Evolutionary conservation across 768 basidiomycete genomes (phyloP).

Genomic region (Russula abietina): DNA sequence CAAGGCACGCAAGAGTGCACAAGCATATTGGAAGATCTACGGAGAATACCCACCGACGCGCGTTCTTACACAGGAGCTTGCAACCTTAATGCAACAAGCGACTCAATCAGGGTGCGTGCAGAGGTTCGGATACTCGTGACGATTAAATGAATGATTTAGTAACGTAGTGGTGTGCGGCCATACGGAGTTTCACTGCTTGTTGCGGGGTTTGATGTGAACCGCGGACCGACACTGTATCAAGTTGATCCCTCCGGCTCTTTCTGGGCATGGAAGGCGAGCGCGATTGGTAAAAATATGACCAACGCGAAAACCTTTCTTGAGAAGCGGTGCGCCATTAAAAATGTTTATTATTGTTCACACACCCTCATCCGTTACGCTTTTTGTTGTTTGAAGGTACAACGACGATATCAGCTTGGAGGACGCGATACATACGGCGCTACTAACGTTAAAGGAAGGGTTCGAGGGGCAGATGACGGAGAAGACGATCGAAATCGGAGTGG

Average conservation of each 20-base stretch:
- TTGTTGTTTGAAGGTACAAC: conserved; percentile 78
- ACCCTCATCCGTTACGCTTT: not conserved
- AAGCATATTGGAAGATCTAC: conserved; percentile 99
- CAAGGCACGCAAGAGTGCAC: conserved; percentile 94
- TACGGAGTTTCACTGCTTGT: conserved; percentile 96
- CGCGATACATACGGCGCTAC: conserved; percentile 95
- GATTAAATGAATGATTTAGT: not conserved
- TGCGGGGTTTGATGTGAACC: conserved; percentile 90
- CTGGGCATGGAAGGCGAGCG: conserved; percentile 99
- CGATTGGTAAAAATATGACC: conserved; percentile 99
- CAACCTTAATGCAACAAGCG: conserved; percentile 97
- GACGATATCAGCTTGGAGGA: conserved; percentile 99
- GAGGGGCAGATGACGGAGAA: conserved; percentile 99
- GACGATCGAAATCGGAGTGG: conserved; percentile 97
- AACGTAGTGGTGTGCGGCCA: conserved; percentile 87
- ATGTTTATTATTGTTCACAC: conserved; percentile 21
- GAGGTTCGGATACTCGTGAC: not conserved
- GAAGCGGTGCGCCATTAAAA: conserved; percentile 63
- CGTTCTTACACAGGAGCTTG: conserved; percentile 94
- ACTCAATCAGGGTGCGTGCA: conserved; percentile 89
- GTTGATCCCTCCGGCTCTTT: conserved; percentile 98
- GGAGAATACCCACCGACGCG: conserved; percentile 97
- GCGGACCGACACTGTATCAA: conserved; percentile 97
- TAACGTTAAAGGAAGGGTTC: conserved; percentile 98
- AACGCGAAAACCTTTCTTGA: conserved; percentile 99